Base-by-base conservation (phyloP, 345 rosid species). In the Acer negundo region DNA sequence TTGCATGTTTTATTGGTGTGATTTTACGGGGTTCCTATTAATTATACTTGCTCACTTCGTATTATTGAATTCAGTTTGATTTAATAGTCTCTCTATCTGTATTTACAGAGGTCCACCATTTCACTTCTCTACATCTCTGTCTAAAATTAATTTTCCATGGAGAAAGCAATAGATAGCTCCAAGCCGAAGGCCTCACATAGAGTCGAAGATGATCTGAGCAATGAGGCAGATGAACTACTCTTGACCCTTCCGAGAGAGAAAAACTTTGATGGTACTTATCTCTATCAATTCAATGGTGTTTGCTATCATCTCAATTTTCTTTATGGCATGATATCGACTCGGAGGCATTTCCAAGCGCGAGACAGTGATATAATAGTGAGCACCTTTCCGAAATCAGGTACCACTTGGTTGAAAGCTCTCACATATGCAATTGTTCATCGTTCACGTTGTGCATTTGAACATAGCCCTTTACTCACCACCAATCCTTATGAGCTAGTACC, bases 371-470 rank as follows among this genome's bases (percentile, higher is more conserved):
- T 77, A 23, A 4, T 83, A 49, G 19, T 80, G 13, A 67, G 74
- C 40, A 74, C 75, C 8, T 70, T 26, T 42, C 86, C 81, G 2
- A 80, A 83, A 74, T 69, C 78, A 1, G 82, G 84, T 1, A 78
- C 76, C 16, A 75, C 80, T 71, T 81, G 86, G 82, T 75, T 83
- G 17, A 83, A 80, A 11, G 82, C 86, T 12, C 84, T 83, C 26
- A 38, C 82, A 28, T 4, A 70, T 8, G 35, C 86, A 55, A 75
- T 77, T 62, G 23, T 77, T 1, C 75, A 70, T 23, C 62, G 81
- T 70, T 53, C 76, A 2, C 75, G 51, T 22, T 70, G 69, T 82
- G 28, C 65, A 20, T 10, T 62, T 20, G 35, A 62, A 62, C 13
- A 62, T 62, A 62, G 65, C 65, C 65, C 65, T 13, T 23, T 62